Evolutionary conservation across 2,329 filamentous ascomycete species (phyloP), one percentile per base, ranked within the genome.

Genomic region (Scytalidium sp.): DNA sequence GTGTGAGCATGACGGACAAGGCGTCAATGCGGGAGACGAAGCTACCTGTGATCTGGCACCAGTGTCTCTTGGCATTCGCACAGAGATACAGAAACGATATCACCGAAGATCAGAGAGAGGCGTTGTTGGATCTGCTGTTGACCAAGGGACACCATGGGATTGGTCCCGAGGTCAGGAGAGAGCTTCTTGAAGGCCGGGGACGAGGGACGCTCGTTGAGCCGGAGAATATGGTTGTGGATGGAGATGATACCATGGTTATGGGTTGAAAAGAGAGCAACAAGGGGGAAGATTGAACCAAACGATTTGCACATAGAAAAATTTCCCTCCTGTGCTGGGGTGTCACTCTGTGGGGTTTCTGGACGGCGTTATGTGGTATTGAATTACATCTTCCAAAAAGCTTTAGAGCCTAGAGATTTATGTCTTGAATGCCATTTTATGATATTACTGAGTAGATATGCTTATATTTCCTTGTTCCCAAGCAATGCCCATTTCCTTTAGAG

Each of bases 81-180:
- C 88, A 97, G 71, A 80, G 93, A 50, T 99, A 97, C 72, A 85
- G 91, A 64, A 95, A 97, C 59, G 93, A 97, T 68, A 93, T 97
- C 60, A 96, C 91, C 2, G 92, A 97, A 67, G 92, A 97, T 59
- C 92, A 96, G 74, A 79, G 92, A 60, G 93, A 99, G 71, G 89
- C 91, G 1, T 72, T 99, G 45, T 74, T 99, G 5, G 94, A 99
- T 71, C 71, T 99, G 52, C 74, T 99, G 17, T 75, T 96, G 41
- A 85, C 84, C 3, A 84, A 93, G 53, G 92, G 92, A 0, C 94
- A 99, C 71, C 84, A 85, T 53, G 82, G 86, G 52, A 97, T 99
- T 56, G 91, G 90, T 0, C 91, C 94, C 0, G 94, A 97, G 67
- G 89, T 97, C 21, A 78, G 94, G 59, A 83, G 91, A 61, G 93